Conservation (phyloP, 441 rosid species). For the Erysimum pusillum region DNA sequence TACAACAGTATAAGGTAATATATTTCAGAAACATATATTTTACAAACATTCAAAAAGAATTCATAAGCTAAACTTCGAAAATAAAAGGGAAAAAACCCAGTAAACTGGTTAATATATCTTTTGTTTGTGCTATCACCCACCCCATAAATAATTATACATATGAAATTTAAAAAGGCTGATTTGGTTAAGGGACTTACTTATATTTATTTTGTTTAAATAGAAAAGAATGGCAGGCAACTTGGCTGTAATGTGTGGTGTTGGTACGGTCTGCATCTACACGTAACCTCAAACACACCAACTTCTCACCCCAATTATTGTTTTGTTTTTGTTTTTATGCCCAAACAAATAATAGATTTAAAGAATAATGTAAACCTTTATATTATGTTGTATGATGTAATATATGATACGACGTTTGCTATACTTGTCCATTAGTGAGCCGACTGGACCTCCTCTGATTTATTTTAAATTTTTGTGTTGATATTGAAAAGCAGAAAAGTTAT, state of each 20-base stretch:
- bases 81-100: not conserved
- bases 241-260: slow-evolving; percentile 44
- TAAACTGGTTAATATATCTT: too few relatives aligned
- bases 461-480: not conserved
- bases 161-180: not conserved
- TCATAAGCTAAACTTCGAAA: not conserved
- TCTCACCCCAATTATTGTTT: slow-evolving; percentile 42
- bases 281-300: slow-evolving; percentile 25
- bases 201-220: not conserved
- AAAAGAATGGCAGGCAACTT: slow-evolving; percentile 37
- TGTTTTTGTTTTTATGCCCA: slow-evolving; percentile 30
- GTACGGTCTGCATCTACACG: slow-evolving; percentile 38
- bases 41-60: not conserved
- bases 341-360: not conserved
- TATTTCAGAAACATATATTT: not conserved
- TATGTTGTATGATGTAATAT: slow-evolving; percentile 26
- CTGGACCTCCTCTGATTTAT: slow-evolving; percentile 20
- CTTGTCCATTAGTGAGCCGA: slow-evolving; percentile 28
- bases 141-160: not conserved
- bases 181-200: not conserved
- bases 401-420: slow-evolving; percentile 30
- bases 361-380: slow-evolving; percentile 27
- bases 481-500: not conserved
- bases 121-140: not conserved
- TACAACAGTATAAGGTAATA: too few relatives aligned